phyloP scores from a whole-genome alignment of 2,329 filamentous ascomycete species.

The Alternaria triticimaculans region DNA sequence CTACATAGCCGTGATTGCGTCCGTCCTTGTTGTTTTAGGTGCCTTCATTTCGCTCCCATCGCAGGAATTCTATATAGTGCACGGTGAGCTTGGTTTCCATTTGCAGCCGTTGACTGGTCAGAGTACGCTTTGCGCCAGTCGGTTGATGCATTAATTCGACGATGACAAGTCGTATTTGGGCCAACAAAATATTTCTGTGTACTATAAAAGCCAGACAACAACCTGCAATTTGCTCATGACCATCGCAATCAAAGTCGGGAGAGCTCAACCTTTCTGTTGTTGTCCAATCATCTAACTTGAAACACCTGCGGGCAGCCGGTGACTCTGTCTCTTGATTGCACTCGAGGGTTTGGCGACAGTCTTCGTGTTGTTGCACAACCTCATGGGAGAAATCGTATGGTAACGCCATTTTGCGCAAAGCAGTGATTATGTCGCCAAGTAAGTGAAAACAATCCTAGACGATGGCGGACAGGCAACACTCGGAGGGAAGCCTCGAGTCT shows the following conservation, averaged over 20 bases:
- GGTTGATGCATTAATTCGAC: background rate
- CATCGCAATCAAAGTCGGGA: background rate
- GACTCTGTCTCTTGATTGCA: background rate
- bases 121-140: background rate
- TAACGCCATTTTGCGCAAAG: background rate
- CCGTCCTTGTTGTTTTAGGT: background rate
- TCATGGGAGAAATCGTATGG: background rate
- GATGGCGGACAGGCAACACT: background rate
- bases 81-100: background rate
- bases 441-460: background rate
- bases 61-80: background rate
- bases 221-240: background rate
- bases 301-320: background rate
- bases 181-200: background rate
- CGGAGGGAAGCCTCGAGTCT: background rate
- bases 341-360: background rate
- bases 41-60: background rate
- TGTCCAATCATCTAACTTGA: background rate
- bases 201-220: background rate
- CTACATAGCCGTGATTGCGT: background rate
- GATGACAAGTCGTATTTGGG: background rate
- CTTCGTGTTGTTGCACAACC: background rate
- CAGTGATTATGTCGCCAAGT: background rate
- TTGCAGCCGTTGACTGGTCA: background rate
- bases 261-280: background rate